Conservation (phyloP, 2,329 filamentous ascomycete genomes). For the Chaetomiaceae sp. region DNA sequence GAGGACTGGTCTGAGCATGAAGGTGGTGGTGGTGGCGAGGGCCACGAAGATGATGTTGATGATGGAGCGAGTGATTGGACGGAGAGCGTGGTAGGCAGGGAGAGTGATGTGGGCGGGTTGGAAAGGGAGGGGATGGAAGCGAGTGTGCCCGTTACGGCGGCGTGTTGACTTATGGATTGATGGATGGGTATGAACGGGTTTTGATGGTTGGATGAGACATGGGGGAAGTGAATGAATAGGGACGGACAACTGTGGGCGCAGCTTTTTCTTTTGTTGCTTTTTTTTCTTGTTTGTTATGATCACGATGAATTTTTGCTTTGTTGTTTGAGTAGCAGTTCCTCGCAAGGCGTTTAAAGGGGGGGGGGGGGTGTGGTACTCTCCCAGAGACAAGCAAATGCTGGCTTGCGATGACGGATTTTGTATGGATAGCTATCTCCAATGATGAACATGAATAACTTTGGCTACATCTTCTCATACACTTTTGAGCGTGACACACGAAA, state of each 20-base stretch:
- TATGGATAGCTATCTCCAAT: constrained; percentile 6
- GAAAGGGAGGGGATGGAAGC: not conserved
- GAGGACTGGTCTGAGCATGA: constrained; percentile 25
- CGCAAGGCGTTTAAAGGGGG: not conserved
- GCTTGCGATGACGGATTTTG: not conserved
- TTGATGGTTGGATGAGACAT: constrained; percentile 8
- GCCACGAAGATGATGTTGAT: constrained; percentile 35
- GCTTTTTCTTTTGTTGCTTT: constrained; percentile 15
- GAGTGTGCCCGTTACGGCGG: constrained; percentile 4
- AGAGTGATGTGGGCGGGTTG: constrained; percentile 12
- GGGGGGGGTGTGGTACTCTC: no score
- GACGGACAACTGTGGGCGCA: not conserved
- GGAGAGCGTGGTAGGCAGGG: constrained; percentile 37
- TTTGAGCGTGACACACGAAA: not conserved
- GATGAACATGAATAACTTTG: constrained; percentile 1
- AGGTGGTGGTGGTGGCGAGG: constrained; percentile 26
- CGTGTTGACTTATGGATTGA: not conserved
- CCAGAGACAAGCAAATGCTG: constrained; percentile 1
- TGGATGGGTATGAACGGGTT: not conserved
- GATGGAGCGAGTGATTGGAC: constrained; percentile 47
- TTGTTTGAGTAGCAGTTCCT: constrained; percentile 3
- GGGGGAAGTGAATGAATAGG: constrained; percentile 1
- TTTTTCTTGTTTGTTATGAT: constrained; percentile 15
- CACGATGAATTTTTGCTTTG: not conserved
- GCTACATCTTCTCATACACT: not conserved